Base-by-base conservation (phyloP, 1,284 basidiomycete genomes). In the Mycena citricolor region DNA sequence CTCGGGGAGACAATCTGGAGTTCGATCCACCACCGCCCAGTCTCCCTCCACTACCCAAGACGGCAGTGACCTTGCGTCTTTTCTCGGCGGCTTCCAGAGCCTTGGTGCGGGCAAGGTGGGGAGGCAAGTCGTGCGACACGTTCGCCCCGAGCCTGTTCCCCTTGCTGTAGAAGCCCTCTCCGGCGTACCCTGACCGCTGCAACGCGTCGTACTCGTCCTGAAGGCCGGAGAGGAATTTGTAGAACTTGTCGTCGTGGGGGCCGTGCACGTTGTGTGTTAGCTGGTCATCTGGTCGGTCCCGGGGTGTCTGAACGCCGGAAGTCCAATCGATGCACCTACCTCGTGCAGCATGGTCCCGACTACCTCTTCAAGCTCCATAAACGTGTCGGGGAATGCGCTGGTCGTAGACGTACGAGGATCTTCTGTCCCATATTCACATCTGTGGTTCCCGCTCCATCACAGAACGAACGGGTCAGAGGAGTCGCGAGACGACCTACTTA, bases 231-330 rank as follows among this genome's bases (percentile, higher is more conserved):
- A 94, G 77, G 47, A 84, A 80, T 51, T 86, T 86, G 71, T 93
- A 92, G 60, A 87, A 88, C 42, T 76, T 76, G 20, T 88, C 83
- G 55, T 94, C 87, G 57, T 94, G 92, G 2, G 90, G 86, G 1
- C 89, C 88, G 59, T 90, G 87, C 5, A 86, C 80, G 58, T 90
- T 94, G 61, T 94, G 92, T 0, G 90, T 87, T 24, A 94, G 81
- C 86, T 91, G 48, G 22, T 24, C 40, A 29, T 32, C 26, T 41
- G 47, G 12, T 11, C 28, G 13, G 41, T 44, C 30, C 19, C 34
- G 22, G 12, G 23, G 26, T 5, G 25, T 31, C n/a, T 24, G 28
- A 26, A 16, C 16, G 22, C n/a, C 26, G 46, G 24, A 29, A 28
- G 25, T 36, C 31, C 16, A 23, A 28, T 32, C n/a, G n/a, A n/a